Conservation (phyloP, 805 yeast species). For the Brettanomyces anomalus region DNA sequence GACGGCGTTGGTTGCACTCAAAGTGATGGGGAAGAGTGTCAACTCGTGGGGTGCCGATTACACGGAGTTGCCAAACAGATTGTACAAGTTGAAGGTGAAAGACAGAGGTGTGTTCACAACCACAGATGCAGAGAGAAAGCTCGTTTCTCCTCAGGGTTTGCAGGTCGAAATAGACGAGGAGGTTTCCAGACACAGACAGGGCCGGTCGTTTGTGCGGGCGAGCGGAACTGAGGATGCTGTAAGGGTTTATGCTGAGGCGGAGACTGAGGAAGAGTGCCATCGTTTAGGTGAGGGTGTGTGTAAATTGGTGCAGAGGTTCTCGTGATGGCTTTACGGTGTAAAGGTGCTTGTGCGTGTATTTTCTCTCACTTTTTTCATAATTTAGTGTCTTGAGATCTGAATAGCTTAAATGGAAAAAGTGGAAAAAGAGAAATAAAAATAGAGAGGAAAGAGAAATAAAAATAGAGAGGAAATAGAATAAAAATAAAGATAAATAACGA, state of each 20-base stretch:
- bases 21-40: slow-evolving; percentile 38
- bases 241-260: slow-evolving; percentile 89
- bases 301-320: slow-evolving; percentile 23
- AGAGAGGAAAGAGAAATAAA: no score
- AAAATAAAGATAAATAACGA: no score
- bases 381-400: no score
- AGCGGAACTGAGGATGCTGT: slow-evolving; percentile 98
- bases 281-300: slow-evolving; percentile 34
- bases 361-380: no score
- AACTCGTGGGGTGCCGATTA: slow-evolving; percentile 69
- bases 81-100: slow-evolving; percentile 73
- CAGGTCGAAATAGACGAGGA: slow-evolving; percentile 63
- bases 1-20: slow-evolving; percentile 60
- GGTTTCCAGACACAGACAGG: slow-evolving; percentile 47
- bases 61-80: slow-evolving; percentile 76
- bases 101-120: slow-evolving; percentile 77
- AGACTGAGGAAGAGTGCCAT: slow-evolving; percentile 37
- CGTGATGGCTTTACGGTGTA: not conserved
- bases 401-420: no score
- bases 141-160: slow-evolving; percentile 68
- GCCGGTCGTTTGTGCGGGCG: slow-evolving; percentile 91
- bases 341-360: no score
- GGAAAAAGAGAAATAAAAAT: no score
- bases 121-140: slow-evolving; percentile 81
- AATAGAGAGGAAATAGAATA: no score